Percentiles rank a stretch among this genome's conserved stretches.
These are phyloP conservation scores for Salvia miltiorrhiza DNA, from an alignment of 257 asterid genomes.

Conservation along the genomic window DNA sequence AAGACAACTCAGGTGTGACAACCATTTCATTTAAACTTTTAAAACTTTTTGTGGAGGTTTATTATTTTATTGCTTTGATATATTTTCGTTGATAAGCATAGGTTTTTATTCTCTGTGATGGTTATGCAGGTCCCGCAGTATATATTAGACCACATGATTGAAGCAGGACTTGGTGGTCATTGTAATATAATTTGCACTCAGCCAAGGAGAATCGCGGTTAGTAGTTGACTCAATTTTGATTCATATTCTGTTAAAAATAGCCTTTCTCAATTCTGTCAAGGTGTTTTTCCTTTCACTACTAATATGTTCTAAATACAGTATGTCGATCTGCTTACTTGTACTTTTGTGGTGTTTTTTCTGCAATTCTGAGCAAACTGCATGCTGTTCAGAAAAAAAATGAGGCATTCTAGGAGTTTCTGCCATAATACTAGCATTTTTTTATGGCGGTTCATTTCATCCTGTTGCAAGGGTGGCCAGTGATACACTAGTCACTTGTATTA, in stretches of 20 bases:
- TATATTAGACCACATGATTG: slow-evolving; percentile 92
- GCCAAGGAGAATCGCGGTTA: slow-evolving; percentile 98
- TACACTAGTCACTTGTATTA: background rate
- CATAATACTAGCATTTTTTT: background rate
- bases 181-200: slow-evolving; percentile 95
- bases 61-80: background rate
- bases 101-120: slow-evolving; percentile 22
- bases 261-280: slow-evolving; percentile 4
- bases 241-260: background rate
- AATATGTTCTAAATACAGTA: background rate
- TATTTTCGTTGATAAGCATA: background rate
- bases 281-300: background rate
- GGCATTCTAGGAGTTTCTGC: slow-evolving; percentile 2
- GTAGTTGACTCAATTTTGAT: slow-evolving; percentile 29
- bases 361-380: background rate
- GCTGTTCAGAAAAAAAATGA: background rate
- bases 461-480: background rate
- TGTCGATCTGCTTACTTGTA: background rate
- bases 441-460: background rate
- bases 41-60: slow-evolving; percentile 7
- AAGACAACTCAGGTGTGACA: slow-evolving; percentile 92
- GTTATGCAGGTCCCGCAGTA: slow-evolving; percentile 87
- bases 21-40: slow-evolving; percentile 19
- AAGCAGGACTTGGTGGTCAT: slow-evolving; percentile 76
- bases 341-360: slow-evolving; percentile 3